These are phyloP conservation scores for Lepidium sativum DNA, from an alignment of 345 rosid species.

Conservation along the genomic window DNA sequence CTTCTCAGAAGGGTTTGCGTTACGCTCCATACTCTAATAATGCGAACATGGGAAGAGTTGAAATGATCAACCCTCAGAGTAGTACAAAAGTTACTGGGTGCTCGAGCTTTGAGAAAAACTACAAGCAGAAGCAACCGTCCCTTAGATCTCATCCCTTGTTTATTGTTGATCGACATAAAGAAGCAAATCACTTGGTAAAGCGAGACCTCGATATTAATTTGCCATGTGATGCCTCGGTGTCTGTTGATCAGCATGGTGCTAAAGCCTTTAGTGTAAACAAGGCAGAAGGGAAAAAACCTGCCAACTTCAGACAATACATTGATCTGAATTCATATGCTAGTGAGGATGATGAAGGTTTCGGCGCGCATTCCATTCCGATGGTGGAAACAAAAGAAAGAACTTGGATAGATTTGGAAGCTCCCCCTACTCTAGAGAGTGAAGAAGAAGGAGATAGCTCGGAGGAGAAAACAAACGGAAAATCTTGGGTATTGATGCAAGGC, in stretches of 20 bases:
- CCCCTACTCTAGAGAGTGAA: slow-evolving; percentile 30
- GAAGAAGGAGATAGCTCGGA: slow-evolving; percentile 27
- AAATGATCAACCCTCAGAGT: slow-evolving; percentile 31
- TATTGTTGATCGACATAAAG: slow-evolving; percentile 11
- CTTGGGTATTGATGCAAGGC: slow-evolving; percentile 4
- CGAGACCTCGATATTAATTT: slow-evolving; percentile 63
- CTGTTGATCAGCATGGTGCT: slow-evolving; percentile 29
- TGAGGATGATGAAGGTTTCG: slow-evolving; percentile 36
- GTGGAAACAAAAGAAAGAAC: slow-evolving; percentile 27
- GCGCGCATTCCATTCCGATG: slow-evolving; percentile 19
- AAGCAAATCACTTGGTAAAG: slow-evolving; percentile 13
- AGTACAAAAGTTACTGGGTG: slow-evolving; percentile 21
- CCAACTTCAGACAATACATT: slow-evolving; percentile 28
- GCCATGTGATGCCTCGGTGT: slow-evolving; percentile 56
- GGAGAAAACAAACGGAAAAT: slow-evolving; percentile 11
- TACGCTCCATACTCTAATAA: slow-evolving; percentile 28
- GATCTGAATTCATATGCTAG: slow-evolving; percentile 51
- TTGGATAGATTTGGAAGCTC: slow-evolving; percentile 60
- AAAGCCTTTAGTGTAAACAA: slow-evolving; percentile 2
- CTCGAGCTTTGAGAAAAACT: slow-evolving; percentile 27
- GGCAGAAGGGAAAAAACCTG: slow-evolving; percentile 11
- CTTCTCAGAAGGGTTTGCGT: slow-evolving; percentile 26
- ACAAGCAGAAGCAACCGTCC: slow-evolving; percentile 28
- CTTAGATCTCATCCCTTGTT: slow-evolving; percentile 1
- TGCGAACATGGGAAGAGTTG: slow-evolving; percentile 29